A percentile compares a stretch with the other conserved stretches of the same genome.
phyloP scores from a whole-genome alignment of 169 alveolate genomes.

The Cryptosporidium xiaoi region DNA sequence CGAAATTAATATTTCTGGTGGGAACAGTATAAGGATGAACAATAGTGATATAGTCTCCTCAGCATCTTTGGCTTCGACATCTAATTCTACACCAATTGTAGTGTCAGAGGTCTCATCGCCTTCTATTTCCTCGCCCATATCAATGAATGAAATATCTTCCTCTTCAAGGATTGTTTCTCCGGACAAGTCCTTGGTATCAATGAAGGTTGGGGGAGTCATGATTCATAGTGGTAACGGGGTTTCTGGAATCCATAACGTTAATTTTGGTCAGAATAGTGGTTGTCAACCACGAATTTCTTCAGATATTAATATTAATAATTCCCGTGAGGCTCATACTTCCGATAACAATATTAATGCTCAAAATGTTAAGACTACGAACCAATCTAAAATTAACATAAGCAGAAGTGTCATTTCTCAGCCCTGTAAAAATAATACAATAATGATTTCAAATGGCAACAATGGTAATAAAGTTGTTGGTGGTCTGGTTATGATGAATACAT shows the following conservation, averaged over 20 bases:
- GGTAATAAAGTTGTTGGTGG: neutral
- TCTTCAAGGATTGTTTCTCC: slow-evolving; percentile 15
- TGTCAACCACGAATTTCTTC: too few species aligned
- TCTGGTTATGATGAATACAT: neutral
- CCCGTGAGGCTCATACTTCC: too few species aligned
- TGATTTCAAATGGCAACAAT: too few species aligned
- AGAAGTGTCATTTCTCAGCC: too few species aligned
- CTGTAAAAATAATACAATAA: too few species aligned
- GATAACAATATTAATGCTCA: too few species aligned
- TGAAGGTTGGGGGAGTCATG: neutral
- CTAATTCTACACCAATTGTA: slow-evolving; percentile 41
- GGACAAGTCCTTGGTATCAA: slow-evolving; percentile 4
- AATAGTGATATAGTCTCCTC: neutral
- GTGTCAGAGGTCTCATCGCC: slow-evolving; percentile 52
- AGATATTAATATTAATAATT: too few species aligned
- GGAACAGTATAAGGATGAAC: neutral
- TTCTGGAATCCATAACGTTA: neutral
- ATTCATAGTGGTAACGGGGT: neutral
- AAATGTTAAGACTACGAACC: too few species aligned
- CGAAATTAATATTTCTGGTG: too few species aligned
- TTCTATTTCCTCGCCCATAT: slow-evolving; percentile 22
- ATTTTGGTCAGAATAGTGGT: too few species aligned
- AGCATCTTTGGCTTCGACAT: neutral
- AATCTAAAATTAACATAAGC: too few species aligned
- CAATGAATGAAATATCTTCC: slow-evolving; percentile 11